Evolutionary conservation across 768 basidiomycete species (phyloP), one percentile per base, ranked within the genome.

Genomic region (Tricholoma sp.): DNA sequence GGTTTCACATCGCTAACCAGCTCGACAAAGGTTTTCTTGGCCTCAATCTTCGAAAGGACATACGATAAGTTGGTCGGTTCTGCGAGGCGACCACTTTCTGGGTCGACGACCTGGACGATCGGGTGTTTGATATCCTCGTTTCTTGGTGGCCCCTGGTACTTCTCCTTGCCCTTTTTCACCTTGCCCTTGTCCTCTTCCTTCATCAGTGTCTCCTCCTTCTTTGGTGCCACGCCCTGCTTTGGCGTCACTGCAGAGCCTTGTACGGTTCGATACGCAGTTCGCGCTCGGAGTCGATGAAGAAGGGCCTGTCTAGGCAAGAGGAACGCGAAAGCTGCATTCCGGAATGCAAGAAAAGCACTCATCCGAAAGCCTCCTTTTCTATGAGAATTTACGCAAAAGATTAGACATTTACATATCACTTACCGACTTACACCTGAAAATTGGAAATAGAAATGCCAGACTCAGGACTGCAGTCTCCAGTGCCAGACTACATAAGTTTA

Each of bases 61-160:
- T 67, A 61, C 0, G 50, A 17, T 33, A 88, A 74, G 4, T 64
- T 64, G 8, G 61, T 66, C 2, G 71, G 70, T 0, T 61, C 67
- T 0, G 71, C 68, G 20, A 80, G 77, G 8, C 67, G 67, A 24
- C 69, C 67, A 4, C 79, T 79, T 18, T 72, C 68, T 1, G 79
- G 71, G 60, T 86, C 76, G 50, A 78, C 72, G 50, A 85, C 64
- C 45, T 73, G 74, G 52, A 86, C 82, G 50, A 64, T 69, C 68
- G 0, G 68, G 70, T 54, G 86, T 86, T 0, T 76, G 67, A 11
- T 74, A 68, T 64, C 78, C 76, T 17, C 64, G 62, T 7, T 24
- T 31, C 47, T 32, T 8, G 3, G 52, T 52, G 61, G 50, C 28
- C 39, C 31, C 57, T n/a, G n/a, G n/a, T n/a, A n/a, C n/a, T 24